Conservation (phyloP, 2,329 filamentous ascomycete genomes). For the Sporothrix mexicana region DNA sequence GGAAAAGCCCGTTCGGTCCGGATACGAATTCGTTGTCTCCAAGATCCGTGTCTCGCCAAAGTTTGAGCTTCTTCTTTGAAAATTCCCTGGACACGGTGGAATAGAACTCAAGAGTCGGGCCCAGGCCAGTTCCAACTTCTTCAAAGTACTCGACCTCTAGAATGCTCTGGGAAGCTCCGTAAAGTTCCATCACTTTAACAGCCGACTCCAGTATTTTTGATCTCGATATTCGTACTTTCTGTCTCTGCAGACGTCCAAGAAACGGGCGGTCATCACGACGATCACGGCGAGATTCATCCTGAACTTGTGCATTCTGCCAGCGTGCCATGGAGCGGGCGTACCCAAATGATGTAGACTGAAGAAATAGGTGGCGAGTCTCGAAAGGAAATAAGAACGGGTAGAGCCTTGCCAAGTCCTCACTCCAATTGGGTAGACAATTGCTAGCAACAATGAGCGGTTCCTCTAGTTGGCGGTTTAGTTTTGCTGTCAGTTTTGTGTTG, state of each 20-base stretch:
- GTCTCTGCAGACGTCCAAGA: constrained; percentile 86
- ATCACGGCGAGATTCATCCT: constrained; percentile 80
- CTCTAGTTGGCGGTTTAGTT: constrained; percentile 94
- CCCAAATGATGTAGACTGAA: constrained; percentile 97
- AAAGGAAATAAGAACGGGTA: constrained; percentile 99
- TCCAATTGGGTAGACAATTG: constrained; percentile 94
- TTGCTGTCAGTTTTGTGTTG: constrained; percentile 97
- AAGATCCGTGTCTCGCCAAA: constrained; percentile 92
- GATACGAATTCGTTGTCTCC: constrained; percentile 79
- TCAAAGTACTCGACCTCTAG: constrained; percentile 98
- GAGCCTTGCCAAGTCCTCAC: constrained; percentile 87
- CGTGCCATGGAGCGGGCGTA: constrained; percentile 96
- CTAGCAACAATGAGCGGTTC: constrained; percentile 97
- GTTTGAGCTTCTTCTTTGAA: constrained; percentile 93
- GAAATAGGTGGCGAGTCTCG: constrained; percentile 93
- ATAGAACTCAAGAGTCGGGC: constrained; percentile 96
- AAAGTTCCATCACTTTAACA: constrained; percentile 98
- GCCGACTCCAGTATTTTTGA: constrained; percentile 95
- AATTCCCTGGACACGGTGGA: constrained; percentile 97
- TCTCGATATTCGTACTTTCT: constrained; percentile 97
- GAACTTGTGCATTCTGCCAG: constrained; percentile 90
- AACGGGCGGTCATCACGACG: constrained; percentile 90
- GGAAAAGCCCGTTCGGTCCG: constrained; percentile 84
- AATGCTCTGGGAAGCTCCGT: constrained; percentile 94
- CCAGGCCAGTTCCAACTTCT: constrained; percentile 94